phyloP scores from a whole-genome alignment of 441 rosid genomes.

The Breynia disticha region DNA sequence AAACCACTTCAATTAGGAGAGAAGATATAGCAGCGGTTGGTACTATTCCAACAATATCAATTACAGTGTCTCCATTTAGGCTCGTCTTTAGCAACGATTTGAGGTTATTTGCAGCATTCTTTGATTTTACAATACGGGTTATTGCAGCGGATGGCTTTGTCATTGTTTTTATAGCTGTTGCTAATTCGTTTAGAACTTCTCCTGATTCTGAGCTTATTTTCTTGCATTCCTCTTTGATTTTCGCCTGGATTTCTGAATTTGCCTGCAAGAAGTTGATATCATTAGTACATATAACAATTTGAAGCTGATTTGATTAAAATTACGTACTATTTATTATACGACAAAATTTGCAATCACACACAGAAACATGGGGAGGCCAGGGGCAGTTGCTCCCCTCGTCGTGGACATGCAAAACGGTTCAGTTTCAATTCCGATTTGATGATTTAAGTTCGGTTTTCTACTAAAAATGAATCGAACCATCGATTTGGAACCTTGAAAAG shows the following conservation, averaged over 20 bases:
- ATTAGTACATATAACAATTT: no score
- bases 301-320: no score
- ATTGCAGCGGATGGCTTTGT: conserved; percentile 25
- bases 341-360: no score
- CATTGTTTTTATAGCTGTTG: conserved; percentile 50
- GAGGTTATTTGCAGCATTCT: conserved; percentile 28
- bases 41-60: conserved; percentile 23
- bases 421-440: no score
- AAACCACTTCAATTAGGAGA: conserved; percentile 32
- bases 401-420: no score
- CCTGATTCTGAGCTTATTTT: conserved; percentile 38
- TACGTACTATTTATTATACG: no score
- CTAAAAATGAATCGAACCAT: no score
- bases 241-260: conserved; percentile 27
- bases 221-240: conserved; percentile 36
- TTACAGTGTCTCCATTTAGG: conserved; percentile 20
- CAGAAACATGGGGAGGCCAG: no score
- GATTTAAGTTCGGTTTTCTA: no score
- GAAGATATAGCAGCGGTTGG: conserved; percentile 36
- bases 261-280: conserved; percentile 26
- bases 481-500: no score
- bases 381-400: no score
- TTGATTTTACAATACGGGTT: conserved; percentile 40
- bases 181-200: conserved; percentile 41
- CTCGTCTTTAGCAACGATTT: conserved; percentile 33